These are phyloP conservation scores for Carex scoparia DNA, from an alignment of 176 grass and related monocot genomes.

Conservation along the genomic window DNA sequence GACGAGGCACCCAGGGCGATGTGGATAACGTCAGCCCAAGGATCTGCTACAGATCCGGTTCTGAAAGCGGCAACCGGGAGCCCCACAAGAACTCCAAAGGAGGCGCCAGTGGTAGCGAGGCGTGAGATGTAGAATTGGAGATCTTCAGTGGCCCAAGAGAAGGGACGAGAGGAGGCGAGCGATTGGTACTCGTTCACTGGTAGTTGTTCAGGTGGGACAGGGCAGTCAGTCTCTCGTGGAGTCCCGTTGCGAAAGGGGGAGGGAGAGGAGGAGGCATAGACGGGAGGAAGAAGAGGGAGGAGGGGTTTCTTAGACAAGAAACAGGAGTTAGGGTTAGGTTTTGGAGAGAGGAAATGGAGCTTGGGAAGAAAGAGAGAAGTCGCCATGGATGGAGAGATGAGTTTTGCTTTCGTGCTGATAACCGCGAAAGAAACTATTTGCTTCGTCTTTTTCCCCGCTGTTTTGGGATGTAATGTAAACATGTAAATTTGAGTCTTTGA, in stretches of 20 bases:
- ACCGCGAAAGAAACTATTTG: constrained; percentile 17
- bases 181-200: constrained; percentile 96
- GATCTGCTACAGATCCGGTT: constrained; percentile 25
- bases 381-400: constrained; percentile 20
- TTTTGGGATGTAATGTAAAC: not conserved
- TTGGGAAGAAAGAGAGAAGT: constrained; percentile 34
- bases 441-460: not conserved
- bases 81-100: constrained; percentile 66
- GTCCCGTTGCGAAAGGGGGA: constrained; percentile 72
- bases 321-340: constrained; percentile 22
- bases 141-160: constrained; percentile 72
- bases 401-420: constrained; percentile 18
- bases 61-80: constrained; percentile 84
- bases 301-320: constrained; percentile 29
- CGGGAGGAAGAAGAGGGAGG: not conserved
- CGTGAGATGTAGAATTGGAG: constrained; percentile 54
- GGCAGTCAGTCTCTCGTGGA: constrained; percentile 81
- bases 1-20: constrained; percentile 56
- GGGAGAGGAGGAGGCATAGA: constrained; percentile 26
- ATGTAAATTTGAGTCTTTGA: not conserved
- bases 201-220: constrained; percentile 75
- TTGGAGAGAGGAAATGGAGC: constrained; percentile 28
- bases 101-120: constrained; percentile 49
- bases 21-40: constrained; percentile 39
- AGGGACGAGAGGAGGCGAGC: constrained; percentile 56